Evolutionary conservation across 345 rosid species (phyloP), one percentile per base, ranked within the genome.

Genomic region (Salix arbutifolia): DNA sequence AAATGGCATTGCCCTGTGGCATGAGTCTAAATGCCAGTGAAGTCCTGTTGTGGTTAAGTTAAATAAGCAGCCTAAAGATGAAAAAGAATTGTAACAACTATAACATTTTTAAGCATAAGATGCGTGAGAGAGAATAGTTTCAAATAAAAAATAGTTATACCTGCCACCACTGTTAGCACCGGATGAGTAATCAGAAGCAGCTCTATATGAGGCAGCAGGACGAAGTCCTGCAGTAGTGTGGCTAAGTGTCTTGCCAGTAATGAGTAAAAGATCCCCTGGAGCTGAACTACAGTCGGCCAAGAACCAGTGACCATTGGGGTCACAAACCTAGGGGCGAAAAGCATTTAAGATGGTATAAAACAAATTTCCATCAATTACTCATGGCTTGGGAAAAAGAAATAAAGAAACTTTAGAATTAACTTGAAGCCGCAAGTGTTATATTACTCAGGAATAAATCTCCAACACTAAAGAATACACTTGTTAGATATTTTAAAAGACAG

Each of bases 211-310:
- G 67, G 96, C 91, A 80, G 94, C 90, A 66, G 96, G 96, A 74
- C 93, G 98, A 80, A 93, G 97, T 77, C 98, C 98, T 76, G 98
- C 99, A 60, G 99, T 96, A 60, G 90, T 87, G 85, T 92, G 97
- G 82, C 95, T 90, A 75, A 94, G 97, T 30, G 97, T 95, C 90
- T 89, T 94, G 78, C 97, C 98, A 16, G 97, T 94, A 74, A 96
- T 85, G 78, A 96, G 87, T 83, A 96, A 84, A 50, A 96, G 85
- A 87, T 93, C 96, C 46, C 91, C 93, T 33, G 94, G 84, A 75
- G 90, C 84, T 70, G 86, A 88, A 61, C 91, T 90, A 77, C 79
- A 85, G 87, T 91, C 99, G 86, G 98, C 99, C 71, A 89, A 76
- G 90, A 90, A 96, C 99, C 99, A 96, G 50, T 86, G 97, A 75